Evolutionary conservation across 192 early-diverging fungal species (phyloP).

Genomic region (Coemansia sp.): DNA sequence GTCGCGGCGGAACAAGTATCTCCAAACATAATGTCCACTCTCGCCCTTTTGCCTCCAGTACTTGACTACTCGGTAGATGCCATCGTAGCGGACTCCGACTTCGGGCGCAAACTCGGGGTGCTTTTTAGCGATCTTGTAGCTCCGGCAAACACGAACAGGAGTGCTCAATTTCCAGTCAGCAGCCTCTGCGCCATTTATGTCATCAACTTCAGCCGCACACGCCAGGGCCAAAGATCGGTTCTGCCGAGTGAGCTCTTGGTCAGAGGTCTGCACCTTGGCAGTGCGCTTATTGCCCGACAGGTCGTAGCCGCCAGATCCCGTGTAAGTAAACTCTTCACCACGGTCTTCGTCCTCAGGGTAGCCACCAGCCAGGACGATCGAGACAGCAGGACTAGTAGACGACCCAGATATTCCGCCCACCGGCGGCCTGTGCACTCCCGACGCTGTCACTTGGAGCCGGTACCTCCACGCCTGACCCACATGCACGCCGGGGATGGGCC

Average conservation of each 20-base stretch:
- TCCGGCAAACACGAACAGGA: slow-evolving; percentile 61
- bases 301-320: slow-evolving; percentile 66
- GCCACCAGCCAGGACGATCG: slow-evolving; percentile 63
- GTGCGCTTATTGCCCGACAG: slow-evolving; percentile 58
- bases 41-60: slow-evolving; percentile 60
- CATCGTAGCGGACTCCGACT: slow-evolving; percentile 65
- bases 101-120: slow-evolving; percentile 55
- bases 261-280: slow-evolving; percentile 48
- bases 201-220: slow-evolving; percentile 55
- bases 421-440: slow-evolving; percentile 63
- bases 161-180: slow-evolving; percentile 56
- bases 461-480: slow-evolving; percentile 59
- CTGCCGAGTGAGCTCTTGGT: slow-evolving; percentile 60
- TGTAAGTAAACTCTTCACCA: slow-evolving; percentile 67
- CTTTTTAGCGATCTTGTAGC: slow-evolving; percentile 50
- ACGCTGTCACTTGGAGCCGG: slow-evolving; percentile 50
- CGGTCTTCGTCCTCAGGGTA: slow-evolving; percentile 67
- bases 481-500: slow-evolving; percentile 60
- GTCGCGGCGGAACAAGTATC: slow-evolving; percentile 63
- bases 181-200: slow-evolving; percentile 43
- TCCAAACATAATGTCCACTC: slow-evolving; percentile 59
- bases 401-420: slow-evolving; percentile 65
- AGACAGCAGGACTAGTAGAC: slow-evolving; percentile 55
- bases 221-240: slow-evolving; percentile 63
- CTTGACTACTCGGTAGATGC: slow-evolving; percentile 63